Evolutionary conservation across 1,139 yeast genomes (phyloP).

Genomic region (Scheffersomyces stambukii): DNA sequence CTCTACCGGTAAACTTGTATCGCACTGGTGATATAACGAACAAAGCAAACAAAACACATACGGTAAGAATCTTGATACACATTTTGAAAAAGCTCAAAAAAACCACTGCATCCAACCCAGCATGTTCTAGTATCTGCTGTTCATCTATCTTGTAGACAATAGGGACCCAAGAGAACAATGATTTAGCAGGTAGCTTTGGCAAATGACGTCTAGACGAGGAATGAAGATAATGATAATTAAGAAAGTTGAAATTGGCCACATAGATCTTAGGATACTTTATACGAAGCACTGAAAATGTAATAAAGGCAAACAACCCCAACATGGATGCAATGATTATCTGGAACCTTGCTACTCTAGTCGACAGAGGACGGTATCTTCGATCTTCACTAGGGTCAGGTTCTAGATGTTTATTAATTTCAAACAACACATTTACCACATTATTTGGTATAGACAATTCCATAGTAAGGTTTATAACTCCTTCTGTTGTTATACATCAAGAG

Average conservation of each 20-base stretch:
- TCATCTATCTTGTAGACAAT: slow-evolving; percentile 64
- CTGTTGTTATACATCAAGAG: too few relatives aligned
- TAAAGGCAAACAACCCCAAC: slow-evolving; percentile 61
- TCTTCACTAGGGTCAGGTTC: slow-evolving; percentile 8
- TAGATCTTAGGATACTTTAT: slow-evolving; percentile 68
- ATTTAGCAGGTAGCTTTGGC: slow-evolving; percentile 32
- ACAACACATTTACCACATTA: neutral
- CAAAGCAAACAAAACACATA: slow-evolving; percentile 60
- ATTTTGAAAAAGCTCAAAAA: slow-evolving; percentile 75
- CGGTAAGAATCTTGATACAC: slow-evolving; percentile 59
- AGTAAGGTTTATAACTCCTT: too few relatives aligned
- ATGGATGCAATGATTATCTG: slow-evolving; percentile 60
- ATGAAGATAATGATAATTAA: slow-evolving; percentile 42
- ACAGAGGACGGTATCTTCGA: slow-evolving; percentile 18
- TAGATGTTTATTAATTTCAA: neutral
- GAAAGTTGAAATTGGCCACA: slow-evolving; percentile 49
- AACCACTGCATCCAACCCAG: slow-evolving; percentile 93
- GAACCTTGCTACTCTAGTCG: slow-evolving; percentile 39
- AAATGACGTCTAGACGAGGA: slow-evolving; percentile 37
- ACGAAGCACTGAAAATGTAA: slow-evolving; percentile 61
- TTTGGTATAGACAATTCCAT: too few relatives aligned
- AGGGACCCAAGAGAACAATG: slow-evolving; percentile 78
- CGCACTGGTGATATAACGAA: slow-evolving; percentile 71
- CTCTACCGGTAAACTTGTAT: slow-evolving; percentile 63
- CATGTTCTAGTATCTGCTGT: slow-evolving; percentile 74